Evolutionary conservation across 2,329 filamentous ascomycete genomes (phyloP), one percentile per base, ranked within the genome.

Genomic region (Neofusicoccum parvum): DNA sequence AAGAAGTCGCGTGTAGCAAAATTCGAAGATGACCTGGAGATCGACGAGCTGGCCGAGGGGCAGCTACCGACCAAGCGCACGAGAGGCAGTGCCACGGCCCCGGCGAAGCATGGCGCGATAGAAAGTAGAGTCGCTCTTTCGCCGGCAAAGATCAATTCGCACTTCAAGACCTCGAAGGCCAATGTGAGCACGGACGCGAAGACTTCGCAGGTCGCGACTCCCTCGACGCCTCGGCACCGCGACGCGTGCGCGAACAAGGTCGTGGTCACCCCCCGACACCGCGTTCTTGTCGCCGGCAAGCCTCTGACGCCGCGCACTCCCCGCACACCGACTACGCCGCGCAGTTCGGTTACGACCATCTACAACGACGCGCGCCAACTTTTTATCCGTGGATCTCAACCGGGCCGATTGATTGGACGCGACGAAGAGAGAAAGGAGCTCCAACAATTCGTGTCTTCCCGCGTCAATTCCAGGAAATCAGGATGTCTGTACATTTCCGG

Each of bases 401-500:
- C 92, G 1, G 88, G 89, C 2, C 86, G 88, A 70, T 82, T 97
- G 12, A 85, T 96, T 65, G 94, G 94, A 56, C 88, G 94, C 51
- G 92, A 96, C 36, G 80, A 78, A 58, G 86, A 91, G 77, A 85
- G 73, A 82, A 80, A 84, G 14, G 88, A 93, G 69, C 80, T 98
- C 39, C 80, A 82, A 12, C 78, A 74, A 0, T 97, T 97, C 74
- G 83, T 97, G 59, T 81, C 86, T 45, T 84, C 85, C 59, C 87
- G 88, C 70, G 80, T 89, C 5, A 81, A 85, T 9, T 78, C 86
- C 17, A 82, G 82, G 11, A 86, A 85, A 3, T 88, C 89, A 62
- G 93, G 94, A 62, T 98, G 94, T 74, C 85, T 97, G 60, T 99
- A 99, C 75, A 90, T 99, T 70, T 97, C 94, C 71, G 95, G 95